These are phyloP conservation scores for Fusarium sp. DNA, from an alignment of 2,329 filamentous ascomycete genomes.

Conservation along the genomic window DNA sequence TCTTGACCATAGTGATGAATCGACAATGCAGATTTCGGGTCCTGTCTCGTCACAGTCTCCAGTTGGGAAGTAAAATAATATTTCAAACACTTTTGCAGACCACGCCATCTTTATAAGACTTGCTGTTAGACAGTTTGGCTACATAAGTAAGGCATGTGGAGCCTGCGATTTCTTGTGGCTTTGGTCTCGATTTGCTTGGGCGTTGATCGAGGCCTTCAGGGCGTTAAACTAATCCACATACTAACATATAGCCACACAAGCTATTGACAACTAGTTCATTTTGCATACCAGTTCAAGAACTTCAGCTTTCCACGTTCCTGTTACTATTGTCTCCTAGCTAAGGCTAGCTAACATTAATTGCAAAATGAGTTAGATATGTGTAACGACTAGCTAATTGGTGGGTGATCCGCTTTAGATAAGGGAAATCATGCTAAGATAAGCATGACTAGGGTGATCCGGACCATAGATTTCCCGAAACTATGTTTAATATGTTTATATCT, in stretches of 20 bases:
- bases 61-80: neutral
- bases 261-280: neutral
- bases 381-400: neutral
- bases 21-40: accelerated
- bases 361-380: neutral
- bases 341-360: neutral
- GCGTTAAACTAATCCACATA: neutral
- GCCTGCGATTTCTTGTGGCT: neutral
- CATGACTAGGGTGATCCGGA: accelerated
- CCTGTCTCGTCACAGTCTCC: accelerated
- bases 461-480: neutral
- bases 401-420: neutral
- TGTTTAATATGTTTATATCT: neutral
- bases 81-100: neutral
- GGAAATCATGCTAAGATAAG: neutral
- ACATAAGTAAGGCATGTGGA: neutral
- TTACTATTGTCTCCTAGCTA: neutral
- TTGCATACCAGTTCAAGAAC: neutral
- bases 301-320: neutral
- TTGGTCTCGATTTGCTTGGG: neutral
- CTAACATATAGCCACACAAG: neutral
- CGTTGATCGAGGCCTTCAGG: neutral
- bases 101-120: neutral
- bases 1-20: neutral
- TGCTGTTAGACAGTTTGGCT: neutral